Conservation (phyloP, 1,139 yeast species). For the Nakaseomyces kungkrabaensis region DNA sequence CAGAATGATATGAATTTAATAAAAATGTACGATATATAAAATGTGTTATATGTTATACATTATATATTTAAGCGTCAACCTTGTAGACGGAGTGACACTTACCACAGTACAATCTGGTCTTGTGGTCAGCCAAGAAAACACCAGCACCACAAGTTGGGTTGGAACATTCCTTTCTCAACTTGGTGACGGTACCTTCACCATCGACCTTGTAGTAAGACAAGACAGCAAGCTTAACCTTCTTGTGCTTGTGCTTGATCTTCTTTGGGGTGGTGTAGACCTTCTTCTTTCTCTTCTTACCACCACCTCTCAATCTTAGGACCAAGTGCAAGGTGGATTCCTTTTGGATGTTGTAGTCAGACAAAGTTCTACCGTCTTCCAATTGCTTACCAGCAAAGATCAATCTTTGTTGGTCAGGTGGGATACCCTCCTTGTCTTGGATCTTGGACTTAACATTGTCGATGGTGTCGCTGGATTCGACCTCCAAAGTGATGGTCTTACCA, state of each 20-base stretch:
- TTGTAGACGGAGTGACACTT: slow-evolving; percentile 92
- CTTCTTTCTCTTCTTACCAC: slow-evolving; percentile 99
- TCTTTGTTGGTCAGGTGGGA: slow-evolving; percentile 99
- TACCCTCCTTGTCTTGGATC: slow-evolving; percentile 98
- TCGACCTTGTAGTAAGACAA: slow-evolving; percentile 99
- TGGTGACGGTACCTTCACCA: slow-evolving; percentile 96
- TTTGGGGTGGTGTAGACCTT: slow-evolving; percentile 99
- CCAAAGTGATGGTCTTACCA: slow-evolving; percentile 63
- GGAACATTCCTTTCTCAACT: slow-evolving; percentile 99
- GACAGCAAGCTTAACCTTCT: slow-evolving; percentile 98
- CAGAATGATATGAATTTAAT: no score
- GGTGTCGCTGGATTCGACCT: slow-evolving; percentile 65
- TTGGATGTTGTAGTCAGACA: slow-evolving; percentile 92
- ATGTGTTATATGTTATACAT: neutral
- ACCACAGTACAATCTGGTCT: slow-evolving; percentile 99
- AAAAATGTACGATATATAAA: neutral
- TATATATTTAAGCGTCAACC: slow-evolving; percentile 19
- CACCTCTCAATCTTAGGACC: slow-evolving; percentile 98
- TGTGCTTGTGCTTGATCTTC: slow-evolving; percentile 99
- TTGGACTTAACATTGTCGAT: slow-evolving; percentile 87
- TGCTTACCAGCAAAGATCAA: slow-evolving; percentile 98
- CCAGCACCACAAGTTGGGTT: slow-evolving; percentile 94
- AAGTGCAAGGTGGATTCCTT: slow-evolving; percentile 98
- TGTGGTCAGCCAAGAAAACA: slow-evolving; percentile 99
- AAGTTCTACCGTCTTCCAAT: slow-evolving; percentile 59